Base-by-base conservation (phyloP, 768 basidiomycete genomes). In the Terana coerulea region DNA sequence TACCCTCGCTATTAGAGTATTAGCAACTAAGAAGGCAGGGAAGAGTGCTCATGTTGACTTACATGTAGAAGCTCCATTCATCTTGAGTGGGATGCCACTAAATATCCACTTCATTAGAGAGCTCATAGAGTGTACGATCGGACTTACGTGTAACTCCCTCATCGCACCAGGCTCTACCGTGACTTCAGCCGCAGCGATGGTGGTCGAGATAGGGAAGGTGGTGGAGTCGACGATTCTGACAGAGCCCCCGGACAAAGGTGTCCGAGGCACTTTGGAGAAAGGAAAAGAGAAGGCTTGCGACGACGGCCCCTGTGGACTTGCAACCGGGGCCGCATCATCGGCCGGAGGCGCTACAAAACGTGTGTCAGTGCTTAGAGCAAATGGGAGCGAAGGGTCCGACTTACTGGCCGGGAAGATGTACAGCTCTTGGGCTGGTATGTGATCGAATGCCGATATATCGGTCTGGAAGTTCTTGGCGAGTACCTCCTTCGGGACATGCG, bases 381-480 rank as follows among this genome's bases (percentile, higher is more conserved):
- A 21, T 9, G 28, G 41, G 15, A 25, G 5, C 17, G 15, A 44
- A 12, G 29, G 15, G 34, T 52, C 28, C 30, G 14, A 47, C 65
- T 14, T 60, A 73, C 72, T 35, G 40, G 41, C 37, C 5, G 75
- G 73, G 60, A 77, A 74, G 43, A 83, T 83, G 56, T 83, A 83
- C 22, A 84, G 60, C 54, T 79, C 76, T 3, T 61, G 54, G 39
- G 70, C 64, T 2, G 83, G 80, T 28, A 83, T 76, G 29, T 78
- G 69, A 46, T 80, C 70, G 47, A 83, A 82, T 2, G 72, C 68
- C 29, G 75, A 67, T 2, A 68, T 67, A 28, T 66, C 57, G 2
- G 72, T 61, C 25, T 75, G 72, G 61, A 85, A 84, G 61, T 84
- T 85, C 67, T 83, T 83, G 14, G 80, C 79, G 0, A 85, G 64